Evolutionary conservation across 106 monocot genomes (phyloP).

Genomic region (Gastrodia elata): DNA sequence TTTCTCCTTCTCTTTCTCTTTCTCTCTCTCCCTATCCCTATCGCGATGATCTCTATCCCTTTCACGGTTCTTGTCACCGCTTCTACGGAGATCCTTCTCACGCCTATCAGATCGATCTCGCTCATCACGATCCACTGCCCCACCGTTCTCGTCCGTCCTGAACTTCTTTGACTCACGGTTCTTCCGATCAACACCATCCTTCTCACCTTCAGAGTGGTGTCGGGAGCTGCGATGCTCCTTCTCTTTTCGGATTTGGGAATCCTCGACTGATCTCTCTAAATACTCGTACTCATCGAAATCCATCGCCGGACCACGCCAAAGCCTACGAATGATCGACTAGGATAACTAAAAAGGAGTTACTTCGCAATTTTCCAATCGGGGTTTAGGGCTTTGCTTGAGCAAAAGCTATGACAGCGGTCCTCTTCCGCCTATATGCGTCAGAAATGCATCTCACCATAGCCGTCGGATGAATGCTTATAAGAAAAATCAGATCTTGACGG

Average conservation of each 20-base stretch:
- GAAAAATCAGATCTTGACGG: too few species aligned
- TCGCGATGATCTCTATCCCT: constrained; percentile 11
- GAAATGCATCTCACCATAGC: too few species aligned
- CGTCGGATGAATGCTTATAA: too few species aligned
- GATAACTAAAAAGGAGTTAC: neutral
- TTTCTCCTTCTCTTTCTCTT: constrained; percentile 1
- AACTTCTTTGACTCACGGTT: neutral
- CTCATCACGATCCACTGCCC: constrained; percentile 9
- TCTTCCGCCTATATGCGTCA: too few species aligned
- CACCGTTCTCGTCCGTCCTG: constrained; percentile 4
- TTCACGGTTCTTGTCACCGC: constrained; percentile 4
- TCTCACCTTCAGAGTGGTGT: neutral
- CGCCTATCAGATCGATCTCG: constrained; percentile 4
- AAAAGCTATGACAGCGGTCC: neutral
- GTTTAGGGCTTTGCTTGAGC: constrained; percentile 4
- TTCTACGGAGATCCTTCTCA: constrained; percentile 13
- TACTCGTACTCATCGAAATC: constrained; percentile 12
- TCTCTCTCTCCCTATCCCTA: constrained; percentile 13
- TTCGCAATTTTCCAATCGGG: neutral
- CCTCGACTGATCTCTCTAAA: constrained; percentile 20
- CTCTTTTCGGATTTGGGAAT: constrained; percentile 8
- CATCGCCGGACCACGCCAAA: neutral
- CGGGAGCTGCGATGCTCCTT: constrained; percentile 2
- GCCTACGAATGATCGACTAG: neutral
- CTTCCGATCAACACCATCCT: constrained; percentile 1